Conservation (phyloP, 2,329 filamentous ascomycete species). For the Nemania diffusa region DNA sequence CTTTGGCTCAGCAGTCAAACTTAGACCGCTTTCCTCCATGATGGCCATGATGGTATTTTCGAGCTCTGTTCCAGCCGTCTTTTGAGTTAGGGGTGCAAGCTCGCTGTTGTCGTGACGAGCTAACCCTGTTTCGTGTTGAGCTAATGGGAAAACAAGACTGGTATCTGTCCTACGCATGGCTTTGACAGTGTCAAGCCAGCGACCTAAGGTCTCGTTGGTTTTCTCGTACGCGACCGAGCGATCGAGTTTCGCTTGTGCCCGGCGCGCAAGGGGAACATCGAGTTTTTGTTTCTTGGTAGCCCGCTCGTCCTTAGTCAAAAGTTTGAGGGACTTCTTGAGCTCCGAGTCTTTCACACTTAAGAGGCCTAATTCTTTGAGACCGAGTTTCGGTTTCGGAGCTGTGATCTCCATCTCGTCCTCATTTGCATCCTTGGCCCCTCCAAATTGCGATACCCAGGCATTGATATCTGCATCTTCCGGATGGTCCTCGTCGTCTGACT, state of each 20-base stretch:
- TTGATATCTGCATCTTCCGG: conserved; percentile 62
- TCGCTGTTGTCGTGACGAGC: conserved; percentile 70
- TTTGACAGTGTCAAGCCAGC: conserved; percentile 96
- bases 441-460: conserved; percentile 69
- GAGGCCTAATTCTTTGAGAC: conserved; percentile 78
- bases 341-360: conserved; percentile 77
- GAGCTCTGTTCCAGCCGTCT: conserved; percentile 79
- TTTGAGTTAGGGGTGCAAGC: conserved; percentile 71
- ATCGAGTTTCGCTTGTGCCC: conserved; percentile 87
- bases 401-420: conserved; percentile 59
- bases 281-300: conserved; percentile 73
- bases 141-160: conserved; percentile 80
- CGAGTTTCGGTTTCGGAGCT: conserved; percentile 73
- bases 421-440: conserved; percentile 70
- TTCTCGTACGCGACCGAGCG: conserved; percentile 86
- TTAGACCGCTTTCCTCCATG: conserved; percentile 86
- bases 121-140: conserved; percentile 71
- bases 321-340: conserved; percentile 82
- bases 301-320: conserved; percentile 73
- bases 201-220: conserved; percentile 87
- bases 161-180: conserved; percentile 92
- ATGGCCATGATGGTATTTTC: conserved; percentile 89
- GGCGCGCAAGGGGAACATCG: conserved; percentile 82
- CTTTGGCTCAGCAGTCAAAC: conserved; percentile 64
- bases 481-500: conserved; percentile 58